These are phyloP conservation scores for Eucalyptus brandiana DNA, from an alignment of 345 rosid species.

Conservation along the genomic window DNA sequence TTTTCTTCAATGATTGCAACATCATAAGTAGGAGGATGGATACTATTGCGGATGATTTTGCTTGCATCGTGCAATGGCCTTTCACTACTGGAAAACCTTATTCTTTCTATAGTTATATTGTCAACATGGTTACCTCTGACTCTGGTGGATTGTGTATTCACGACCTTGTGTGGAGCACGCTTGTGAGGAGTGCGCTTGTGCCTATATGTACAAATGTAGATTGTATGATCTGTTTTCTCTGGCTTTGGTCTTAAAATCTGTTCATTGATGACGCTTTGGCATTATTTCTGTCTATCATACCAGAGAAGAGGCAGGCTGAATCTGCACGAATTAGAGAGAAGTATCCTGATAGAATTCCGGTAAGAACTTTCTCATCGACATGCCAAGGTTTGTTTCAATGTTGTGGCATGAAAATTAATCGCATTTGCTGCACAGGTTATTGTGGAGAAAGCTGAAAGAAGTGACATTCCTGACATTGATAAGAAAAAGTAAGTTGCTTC, in stretches of 20 bases:
- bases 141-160: not conserved
- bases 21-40: not conserved
- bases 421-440: slow-evolving; percentile 53
- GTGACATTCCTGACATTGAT: slow-evolving; percentile 92
- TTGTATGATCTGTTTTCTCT: not conserved
- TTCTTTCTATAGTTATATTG: not conserved
- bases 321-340: slow-evolving; percentile 75
- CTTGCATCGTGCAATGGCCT: not conserved
- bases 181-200: not conserved
- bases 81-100: not conserved
- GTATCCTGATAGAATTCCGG: slow-evolving; percentile 90
- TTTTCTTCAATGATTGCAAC: not conserved
- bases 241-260: not conserved
- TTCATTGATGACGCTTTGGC: not conserved
- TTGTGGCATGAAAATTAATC: not conserved
- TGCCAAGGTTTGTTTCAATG: not conserved
- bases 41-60: not conserved
- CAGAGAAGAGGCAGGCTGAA: slow-evolving; percentile 85
- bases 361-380: slow-evolving; percentile 4
- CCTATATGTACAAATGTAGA: not conserved
- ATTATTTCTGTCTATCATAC: not conserved
- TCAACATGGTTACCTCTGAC: not conserved
- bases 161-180: not conserved
- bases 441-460: slow-evolving; percentile 81
- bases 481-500: slow-evolving; percentile 75